Evolutionary conservation across 148 eudicot species (phyloP).

Genomic region (Bassia scoparia): DNA sequence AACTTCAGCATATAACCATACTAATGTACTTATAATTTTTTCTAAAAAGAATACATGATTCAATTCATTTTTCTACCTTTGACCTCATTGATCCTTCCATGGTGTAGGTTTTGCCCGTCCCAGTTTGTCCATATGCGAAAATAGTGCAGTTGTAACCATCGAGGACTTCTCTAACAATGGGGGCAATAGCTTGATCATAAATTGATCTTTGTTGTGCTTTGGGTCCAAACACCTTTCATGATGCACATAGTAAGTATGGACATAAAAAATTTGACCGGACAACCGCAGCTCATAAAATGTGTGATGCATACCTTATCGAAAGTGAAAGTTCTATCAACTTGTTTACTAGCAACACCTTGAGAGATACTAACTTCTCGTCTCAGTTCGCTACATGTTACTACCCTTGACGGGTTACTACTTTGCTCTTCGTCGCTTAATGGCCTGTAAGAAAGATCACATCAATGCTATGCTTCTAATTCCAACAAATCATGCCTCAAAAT

Average conservation of each 20-base stretch:
- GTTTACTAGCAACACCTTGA: conserved; percentile 53
- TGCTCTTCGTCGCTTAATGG: conserved; percentile 80
- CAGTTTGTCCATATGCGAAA: conserved; percentile 92
- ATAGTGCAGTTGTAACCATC: conserved; percentile 89
- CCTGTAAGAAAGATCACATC: conserved; percentile 33
- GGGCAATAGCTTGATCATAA: conserved; percentile 79
- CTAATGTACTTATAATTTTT: too few species aligned
- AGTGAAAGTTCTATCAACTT: conserved; percentile 69
- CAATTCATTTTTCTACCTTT: conserved; percentile 42
- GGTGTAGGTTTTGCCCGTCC: conserved; percentile 88
- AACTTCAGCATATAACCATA: not conserved
- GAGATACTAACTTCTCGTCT: conserved; percentile 60
- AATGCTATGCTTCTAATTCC: conserved; percentile 3
- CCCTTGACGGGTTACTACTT: conserved; percentile 50
- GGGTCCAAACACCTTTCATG: conserved; percentile 73
- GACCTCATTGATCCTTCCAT: conserved; percentile 90
- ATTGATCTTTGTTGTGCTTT: conserved; percentile 75
- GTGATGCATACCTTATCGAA: conserved; percentile 66
- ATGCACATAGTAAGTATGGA: conserved; percentile 5
- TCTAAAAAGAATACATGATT: not conserved
- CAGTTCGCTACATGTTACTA: conserved; percentile 56
- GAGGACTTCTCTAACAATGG: conserved; percentile 76
- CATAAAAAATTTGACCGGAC: not conserved
- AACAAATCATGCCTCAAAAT: too few species aligned
- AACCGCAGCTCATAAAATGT: not conserved